Conservation (phyloP, 148 eudicot species). For the Limonium bicolor region DNA sequence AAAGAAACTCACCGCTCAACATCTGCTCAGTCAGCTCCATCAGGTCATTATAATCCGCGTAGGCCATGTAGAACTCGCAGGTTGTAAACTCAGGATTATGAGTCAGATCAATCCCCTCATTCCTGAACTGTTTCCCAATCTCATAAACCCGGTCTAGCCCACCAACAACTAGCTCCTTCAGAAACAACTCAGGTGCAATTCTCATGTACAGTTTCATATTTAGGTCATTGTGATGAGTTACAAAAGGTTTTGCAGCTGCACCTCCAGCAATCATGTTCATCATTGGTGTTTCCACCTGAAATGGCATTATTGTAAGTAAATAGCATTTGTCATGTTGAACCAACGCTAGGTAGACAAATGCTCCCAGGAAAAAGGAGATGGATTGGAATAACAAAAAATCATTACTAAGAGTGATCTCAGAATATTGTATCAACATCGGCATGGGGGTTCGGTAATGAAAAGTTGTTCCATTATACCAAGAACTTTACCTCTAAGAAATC, state of each 20-base stretch:
- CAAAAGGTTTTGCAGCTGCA: conserved; percentile 97
- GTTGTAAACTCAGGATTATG: conserved; percentile 98
- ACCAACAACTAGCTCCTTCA: conserved; percentile 88
- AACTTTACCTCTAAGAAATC: conserved; percentile 77
- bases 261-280: conserved; percentile 99
- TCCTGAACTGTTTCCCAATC: conserved; percentile 92
- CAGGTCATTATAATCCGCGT: conserved; percentile 88
- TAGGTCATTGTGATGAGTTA: conserved; percentile 87
- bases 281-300: conserved; percentile 90
- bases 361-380: too few species aligned
- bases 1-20: conserved; percentile 54
- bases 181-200: conserved; percentile 90
- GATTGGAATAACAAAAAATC: too few species aligned
- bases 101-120: conserved; percentile 93
- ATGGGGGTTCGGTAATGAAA: too few species aligned
- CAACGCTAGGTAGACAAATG: too few species aligned
- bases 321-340: too few species aligned
- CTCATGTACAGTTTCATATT: conserved; percentile 90
- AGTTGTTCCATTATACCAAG: too few species aligned
- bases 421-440: too few species aligned
- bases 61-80: conserved; percentile 97
- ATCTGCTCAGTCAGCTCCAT: conserved; percentile 83
- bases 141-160: conserved; percentile 93
- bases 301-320: too few species aligned
- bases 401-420: too few species aligned